Base-by-base conservation (phyloP, 176 grass and related monocot species). In the Tuctoria greenei region DNA sequence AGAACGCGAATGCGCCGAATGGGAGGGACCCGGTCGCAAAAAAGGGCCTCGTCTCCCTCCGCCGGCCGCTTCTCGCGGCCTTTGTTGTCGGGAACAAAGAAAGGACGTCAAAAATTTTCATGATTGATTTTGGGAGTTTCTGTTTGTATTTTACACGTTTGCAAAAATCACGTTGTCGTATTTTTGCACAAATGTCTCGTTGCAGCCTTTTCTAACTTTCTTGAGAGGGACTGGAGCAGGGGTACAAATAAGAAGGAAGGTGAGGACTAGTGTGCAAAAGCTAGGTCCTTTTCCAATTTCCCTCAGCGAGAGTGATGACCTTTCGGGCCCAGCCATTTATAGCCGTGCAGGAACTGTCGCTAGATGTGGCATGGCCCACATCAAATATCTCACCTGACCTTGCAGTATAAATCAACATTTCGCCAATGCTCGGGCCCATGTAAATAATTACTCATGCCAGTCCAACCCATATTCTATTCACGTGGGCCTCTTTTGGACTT, bases 1-100 rank as follows among this genome's bases (percentile, higher is more conserved):
- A 8, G 18, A 8, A 40, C 42, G 18, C 42, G 28, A 80, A 52
- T 62, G 55, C 42, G 64, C 24, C 10, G n/a, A 69, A 81, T 4
- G 2, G 51, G 34, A 72, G 39, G 65, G 60, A 3, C 14, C 49
- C n/a, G 12, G 55, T 24, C 16, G 52, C 16, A n/a, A 47, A 59
- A 40, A 61, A 7, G 15, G 23, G 4, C 27, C 59, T 37, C 43
- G 58, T 76, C 59, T 45, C 43, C 73, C n/a, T n/a, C n/a, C n/a
- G n/a, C n/a, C n/a, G n/a, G 81, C 72, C 65, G 73, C 44, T 84
- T 71, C 45, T 61, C 57, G 18, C 37, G 64, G 43, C 65, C 41
- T 81, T 73, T 65, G 74, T 73, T 65, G 74, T 65, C 55, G 18
- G 16, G 26, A 27, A 15, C 50, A 54, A 21, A 44, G 8, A n/a